Evolutionary conservation across 441 rosid genomes (phyloP).

Genomic region (Cnidoscolus chayamansa): DNA sequence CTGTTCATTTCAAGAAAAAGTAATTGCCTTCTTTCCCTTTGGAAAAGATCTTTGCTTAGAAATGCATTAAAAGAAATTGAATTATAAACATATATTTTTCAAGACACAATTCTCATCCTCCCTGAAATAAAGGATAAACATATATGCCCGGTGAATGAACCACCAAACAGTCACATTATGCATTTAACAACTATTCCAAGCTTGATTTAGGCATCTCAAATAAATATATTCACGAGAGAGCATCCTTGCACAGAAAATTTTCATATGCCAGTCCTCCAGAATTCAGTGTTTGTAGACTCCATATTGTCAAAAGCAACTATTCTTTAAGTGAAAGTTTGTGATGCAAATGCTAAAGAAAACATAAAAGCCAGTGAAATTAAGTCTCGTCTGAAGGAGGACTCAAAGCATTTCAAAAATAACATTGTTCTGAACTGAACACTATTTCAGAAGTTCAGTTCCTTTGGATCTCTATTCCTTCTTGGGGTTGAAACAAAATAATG

Average conservation of each 20-base stretch:
- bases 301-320: background rate
- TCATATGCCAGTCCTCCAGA: background rate
- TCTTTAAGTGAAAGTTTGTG: background rate
- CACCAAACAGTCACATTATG: background rate
- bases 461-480: background rate
- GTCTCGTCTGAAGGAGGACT: background rate
- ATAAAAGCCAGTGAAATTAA: background rate
- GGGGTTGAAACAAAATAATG: background rate
- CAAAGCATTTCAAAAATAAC: background rate
- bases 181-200: background rate
- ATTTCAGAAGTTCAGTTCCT: constrained; percentile 5
- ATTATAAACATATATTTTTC: background rate
- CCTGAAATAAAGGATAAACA: background rate
- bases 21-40: background rate
- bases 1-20: constrained; percentile 8
- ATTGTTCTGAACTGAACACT: background rate
- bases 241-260: background rate
- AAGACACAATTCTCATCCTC: background rate
- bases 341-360: background rate
- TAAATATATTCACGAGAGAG: background rate
- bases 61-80: background rate
- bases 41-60: background rate
- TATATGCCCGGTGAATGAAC: background rate
- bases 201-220: background rate
- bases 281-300: background rate